phyloP scores from a whole-genome alignment of 306 rosid genomes.

The Malus fusca region DNA sequence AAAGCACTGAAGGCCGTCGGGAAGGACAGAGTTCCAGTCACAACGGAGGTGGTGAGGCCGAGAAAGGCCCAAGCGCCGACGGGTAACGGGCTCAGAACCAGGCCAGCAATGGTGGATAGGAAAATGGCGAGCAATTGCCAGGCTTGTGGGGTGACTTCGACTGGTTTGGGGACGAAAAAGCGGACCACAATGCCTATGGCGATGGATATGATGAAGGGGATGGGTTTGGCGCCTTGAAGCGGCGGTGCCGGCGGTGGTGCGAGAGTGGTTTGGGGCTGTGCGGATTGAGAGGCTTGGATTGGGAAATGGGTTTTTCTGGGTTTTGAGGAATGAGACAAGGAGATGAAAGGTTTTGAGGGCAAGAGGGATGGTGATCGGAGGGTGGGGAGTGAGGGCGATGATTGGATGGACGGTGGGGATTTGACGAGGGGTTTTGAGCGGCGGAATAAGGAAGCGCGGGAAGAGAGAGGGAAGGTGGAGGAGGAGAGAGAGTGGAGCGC shows the following conservation, averaged over 20 bases:
- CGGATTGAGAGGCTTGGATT: constrained; percentile 34
- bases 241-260: background rate
- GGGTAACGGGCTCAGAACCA: constrained; percentile 78
- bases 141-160: constrained; percentile 56
- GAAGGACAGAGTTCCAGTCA: constrained; percentile 61
- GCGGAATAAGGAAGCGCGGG: constrained; percentile 9
- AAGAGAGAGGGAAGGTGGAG: constrained; percentile 26
- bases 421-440: constrained; percentile 24
- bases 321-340: constrained; percentile 22
- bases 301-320: constrained; percentile 24
- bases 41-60: constrained; percentile 54
- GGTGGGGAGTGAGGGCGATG: constrained; percentile 26
- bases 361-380: constrained; percentile 33
- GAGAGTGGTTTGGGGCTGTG: background rate
- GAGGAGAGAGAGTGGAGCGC: constrained; percentile 32
- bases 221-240: constrained; percentile 50
- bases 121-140: constrained; percentile 92
- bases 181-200: constrained; percentile 56
- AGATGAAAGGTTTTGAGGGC: constrained; percentile 19
- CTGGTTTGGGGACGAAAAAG: constrained; percentile 64
- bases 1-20: constrained; percentile 73
- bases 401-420: constrained; percentile 21
- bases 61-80: constrained; percentile 98
- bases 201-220: constrained; percentile 55
- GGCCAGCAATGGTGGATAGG: constrained; percentile 80